Percentiles rank a stretch among this genome's conserved stretches.
Conservation (phyloP, 1,139 yeast species). For the Hemisphaericaspora xylanilytica region DNA sequence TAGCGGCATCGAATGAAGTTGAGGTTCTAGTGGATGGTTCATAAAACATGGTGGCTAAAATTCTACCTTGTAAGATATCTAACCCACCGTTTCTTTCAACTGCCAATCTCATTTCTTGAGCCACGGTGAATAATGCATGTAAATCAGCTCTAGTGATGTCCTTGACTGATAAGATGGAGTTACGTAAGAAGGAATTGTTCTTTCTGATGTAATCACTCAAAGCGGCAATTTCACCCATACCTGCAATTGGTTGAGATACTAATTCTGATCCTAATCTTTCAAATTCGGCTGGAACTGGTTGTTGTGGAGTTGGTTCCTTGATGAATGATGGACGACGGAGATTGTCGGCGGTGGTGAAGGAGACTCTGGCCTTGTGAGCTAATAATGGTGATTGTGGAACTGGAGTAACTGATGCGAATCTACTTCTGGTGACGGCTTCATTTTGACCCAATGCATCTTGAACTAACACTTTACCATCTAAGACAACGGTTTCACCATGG, state of each 20-base stretch:
- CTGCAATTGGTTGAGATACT: conserved; percentile 68
- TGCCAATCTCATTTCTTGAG: conserved; percentile 96
- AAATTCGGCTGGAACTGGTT: conserved; percentile 43
- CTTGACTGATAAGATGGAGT: conserved; percentile 82
- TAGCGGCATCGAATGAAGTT: conserved; percentile 96
- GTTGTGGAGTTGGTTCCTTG: conserved; percentile 25
- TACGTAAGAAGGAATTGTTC: conserved; percentile 85
- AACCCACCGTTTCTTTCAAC: conserved; percentile 96
- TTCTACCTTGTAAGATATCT: conserved; percentile 85
- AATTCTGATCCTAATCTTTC: conserved; percentile 65
- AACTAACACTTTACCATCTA: conserved; percentile 73
- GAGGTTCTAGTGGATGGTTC: conserved; percentile 98
- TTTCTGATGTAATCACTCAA: conserved; percentile 71
- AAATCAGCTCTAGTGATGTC: conserved; percentile 84
- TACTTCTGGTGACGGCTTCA: conserved; percentile 41
- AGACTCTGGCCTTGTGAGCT: conserved; percentile 37
- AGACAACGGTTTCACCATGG: conserved; percentile 73
- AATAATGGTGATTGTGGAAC: conserved; percentile 47
- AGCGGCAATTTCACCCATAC: conserved; percentile 73
- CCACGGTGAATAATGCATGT: conserved; percentile 91
- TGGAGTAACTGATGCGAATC: conserved; percentile 39
- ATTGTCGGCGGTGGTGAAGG: conserved; percentile 42
- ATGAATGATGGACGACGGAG: conserved; percentile 44
- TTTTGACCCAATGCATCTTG: conserved; percentile 60
- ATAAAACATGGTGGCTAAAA: conserved; percentile 92